A percentile compares a stretch with the other conserved stretches of the same genome.
phyloP scores from a whole-genome alignment of 257 asterid species.

The Mentha longifolia region DNA sequence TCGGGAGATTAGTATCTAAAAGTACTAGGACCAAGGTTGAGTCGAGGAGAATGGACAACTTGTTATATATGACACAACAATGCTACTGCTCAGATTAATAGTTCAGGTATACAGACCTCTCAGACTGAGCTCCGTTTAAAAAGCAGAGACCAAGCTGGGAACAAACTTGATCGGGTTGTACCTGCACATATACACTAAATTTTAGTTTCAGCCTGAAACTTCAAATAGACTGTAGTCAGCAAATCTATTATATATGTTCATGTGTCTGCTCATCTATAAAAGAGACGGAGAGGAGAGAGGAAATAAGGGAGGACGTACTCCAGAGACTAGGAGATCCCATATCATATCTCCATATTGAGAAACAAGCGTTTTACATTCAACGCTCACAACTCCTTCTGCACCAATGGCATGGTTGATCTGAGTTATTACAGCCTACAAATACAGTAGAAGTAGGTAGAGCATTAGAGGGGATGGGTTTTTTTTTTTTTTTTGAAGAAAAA shows the following conservation, averaged over 20 bases:
- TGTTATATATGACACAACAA: not conserved
- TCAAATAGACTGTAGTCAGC: not conserved
- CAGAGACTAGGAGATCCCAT: constrained; percentile 80
- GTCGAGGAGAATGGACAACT: too few relatives aligned
- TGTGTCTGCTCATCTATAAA: not conserved
- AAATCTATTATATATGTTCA: not conserved
- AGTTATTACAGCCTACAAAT: constrained; percentile 70
- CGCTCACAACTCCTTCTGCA: constrained; percentile 83
- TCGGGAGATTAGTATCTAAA: not conserved
- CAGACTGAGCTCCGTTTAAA: constrained; percentile 51
- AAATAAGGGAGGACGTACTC: constrained; percentile 44
- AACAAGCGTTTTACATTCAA: constrained; percentile 77
- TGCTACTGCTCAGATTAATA: not conserved
- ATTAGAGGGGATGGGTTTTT: not conserved
- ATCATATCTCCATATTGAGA: constrained; percentile 80
- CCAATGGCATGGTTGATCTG: constrained; percentile 96
- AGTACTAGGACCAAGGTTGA: not conserved
- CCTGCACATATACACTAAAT: constrained; percentile 48
- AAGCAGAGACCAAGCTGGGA: constrained; percentile 69
- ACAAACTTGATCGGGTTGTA: constrained; percentile 73
- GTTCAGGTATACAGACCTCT: constrained; percentile 50
- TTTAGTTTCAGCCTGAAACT: constrained; percentile 12
- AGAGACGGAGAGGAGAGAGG: constrained; percentile 15
- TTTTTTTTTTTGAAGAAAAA: not conserved
- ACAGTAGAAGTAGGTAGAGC: not conserved